A percentile compares a stretch with the other conserved stretches of the same genome.
Evolutionary conservation across 257 asterid species (phyloP).

Genomic region (Solanum paucissectum): DNA sequence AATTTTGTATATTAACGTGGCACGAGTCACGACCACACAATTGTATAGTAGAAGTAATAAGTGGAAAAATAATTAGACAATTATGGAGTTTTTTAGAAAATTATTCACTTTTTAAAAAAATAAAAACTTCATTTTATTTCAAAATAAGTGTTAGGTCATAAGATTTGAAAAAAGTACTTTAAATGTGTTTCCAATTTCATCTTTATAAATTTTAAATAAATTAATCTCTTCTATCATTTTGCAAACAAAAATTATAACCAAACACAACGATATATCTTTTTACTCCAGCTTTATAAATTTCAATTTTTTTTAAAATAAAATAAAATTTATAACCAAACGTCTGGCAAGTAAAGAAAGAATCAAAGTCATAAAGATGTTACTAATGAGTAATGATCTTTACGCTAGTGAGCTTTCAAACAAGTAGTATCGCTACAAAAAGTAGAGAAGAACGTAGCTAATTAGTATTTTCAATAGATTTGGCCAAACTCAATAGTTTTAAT

Average conservation of each 20-base stretch:
- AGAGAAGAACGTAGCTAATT: not conserved
- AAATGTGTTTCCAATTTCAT: not conserved
- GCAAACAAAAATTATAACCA: not conserved
- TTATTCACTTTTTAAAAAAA: not conserved
- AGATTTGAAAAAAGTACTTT: not conserved
- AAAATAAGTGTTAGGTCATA: not conserved
- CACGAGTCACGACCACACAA: not conserved
- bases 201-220: not conserved
- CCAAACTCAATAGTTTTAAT: not conserved
- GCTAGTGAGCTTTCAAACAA: not conserved
- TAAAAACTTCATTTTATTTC: not conserved
- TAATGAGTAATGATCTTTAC: not conserved
- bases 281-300: not conserved
- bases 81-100: not conserved
- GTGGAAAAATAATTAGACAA: not conserved
- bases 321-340: not conserved
- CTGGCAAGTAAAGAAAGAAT: not conserved
- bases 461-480: not conserved
- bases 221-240: not conserved
- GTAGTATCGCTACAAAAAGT: not conserved
- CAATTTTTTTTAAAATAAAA: accelerated
- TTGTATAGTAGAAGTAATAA: not conserved
- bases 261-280: not conserved
- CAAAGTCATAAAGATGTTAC: not conserved
- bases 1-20: not conserved